Evolutionary conservation across 305 asterid genomes (phyloP), one percentile per base, ranked within the genome.

Genomic region (Fraxinus nigra): DNA sequence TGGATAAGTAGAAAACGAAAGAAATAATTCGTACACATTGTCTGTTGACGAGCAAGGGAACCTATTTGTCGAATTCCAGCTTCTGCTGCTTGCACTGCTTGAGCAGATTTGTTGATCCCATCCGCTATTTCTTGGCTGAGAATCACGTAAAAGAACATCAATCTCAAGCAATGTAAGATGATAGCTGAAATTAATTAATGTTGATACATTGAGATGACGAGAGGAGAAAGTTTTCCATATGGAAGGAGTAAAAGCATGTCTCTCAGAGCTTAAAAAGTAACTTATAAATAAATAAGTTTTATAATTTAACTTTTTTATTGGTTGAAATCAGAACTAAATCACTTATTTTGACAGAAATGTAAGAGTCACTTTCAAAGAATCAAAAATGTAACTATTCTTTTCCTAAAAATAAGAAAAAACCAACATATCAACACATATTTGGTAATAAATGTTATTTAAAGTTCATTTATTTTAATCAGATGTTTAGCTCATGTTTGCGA

Each of bases 1-100:
- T 37, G 34, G 8, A 28, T 70, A 46, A 78, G 74, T 54, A 67
- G 78, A 48, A 73, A 67, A 69, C 22, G 79, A 70, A 82, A 79
- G 77, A 83, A 82, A 16, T 75, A 22, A 73, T 16, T 34, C 95
- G 79, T 92, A 95, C 98, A 89, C 89, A 92, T 89, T 54, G 98
- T 95, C 85, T 87, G 94, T 69, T 90, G 90, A 74, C 82, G 97
- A 83, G 98, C 98, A 85, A 84, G 86, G 80, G 97, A 93, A 77
- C 97, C 98, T 74, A 95, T 92, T 84, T 93, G 93, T 75, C 92
- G 90, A 37, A 92, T 83, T 85, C 98, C 98, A 82, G 97, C 95
- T 88, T 92, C 94, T 11, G 98, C 98, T 7, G 95, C 98, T 90
- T 93, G 97, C 83, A 93, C 94, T 77, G 90, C 98, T 88, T 89